Conservation (phyloP, 2,329 filamentous ascomycete genomes). For the Stenocarpella maydis region DNA sequence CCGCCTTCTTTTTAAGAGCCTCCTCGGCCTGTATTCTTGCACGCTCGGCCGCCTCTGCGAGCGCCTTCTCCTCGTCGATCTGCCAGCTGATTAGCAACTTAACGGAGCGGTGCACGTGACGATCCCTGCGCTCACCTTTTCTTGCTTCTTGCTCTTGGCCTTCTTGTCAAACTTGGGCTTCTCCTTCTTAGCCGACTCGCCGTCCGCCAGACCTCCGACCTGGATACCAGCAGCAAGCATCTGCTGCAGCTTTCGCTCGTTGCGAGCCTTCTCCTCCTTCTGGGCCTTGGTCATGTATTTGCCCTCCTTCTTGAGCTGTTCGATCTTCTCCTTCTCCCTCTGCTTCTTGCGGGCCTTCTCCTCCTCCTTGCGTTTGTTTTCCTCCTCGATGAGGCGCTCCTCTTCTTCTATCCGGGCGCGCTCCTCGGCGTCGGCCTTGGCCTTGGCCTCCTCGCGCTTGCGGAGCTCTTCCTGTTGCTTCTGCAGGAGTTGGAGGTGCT, state of each 20-base stretch:
- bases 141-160: conserved; percentile 60
- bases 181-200: conserved; percentile 74
- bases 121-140: conserved; percentile 55
- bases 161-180: conserved; percentile 80
- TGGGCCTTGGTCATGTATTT: conserved; percentile 89
- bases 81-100: conserved; percentile 43
- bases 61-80: conserved; percentile 79
- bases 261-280: conserved; percentile 80
- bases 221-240: conserved; percentile 82
- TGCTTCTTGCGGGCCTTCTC: conserved; percentile 82
- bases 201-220: conserved; percentile 67
- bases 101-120: not conserved
- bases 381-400: conserved; percentile 71
- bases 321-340: conserved; percentile 85
- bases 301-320: conserved; percentile 87
- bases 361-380: conserved; percentile 74
- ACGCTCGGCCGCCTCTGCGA: conserved; percentile 81
- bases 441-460: conserved; percentile 68
- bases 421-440: conserved; percentile 67
- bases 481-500: conserved; percentile 76
- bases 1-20: conserved; percentile 48
- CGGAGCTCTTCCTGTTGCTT: conserved; percentile 84
- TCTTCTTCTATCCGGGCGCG: conserved; percentile 68
- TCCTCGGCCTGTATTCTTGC: conserved; percentile 74
- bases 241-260: conserved; percentile 83